Evolutionary conservation across 306 rosid species (phyloP), one percentile per base, ranked within the genome.

Genomic region (Trifolium dubium): DNA sequence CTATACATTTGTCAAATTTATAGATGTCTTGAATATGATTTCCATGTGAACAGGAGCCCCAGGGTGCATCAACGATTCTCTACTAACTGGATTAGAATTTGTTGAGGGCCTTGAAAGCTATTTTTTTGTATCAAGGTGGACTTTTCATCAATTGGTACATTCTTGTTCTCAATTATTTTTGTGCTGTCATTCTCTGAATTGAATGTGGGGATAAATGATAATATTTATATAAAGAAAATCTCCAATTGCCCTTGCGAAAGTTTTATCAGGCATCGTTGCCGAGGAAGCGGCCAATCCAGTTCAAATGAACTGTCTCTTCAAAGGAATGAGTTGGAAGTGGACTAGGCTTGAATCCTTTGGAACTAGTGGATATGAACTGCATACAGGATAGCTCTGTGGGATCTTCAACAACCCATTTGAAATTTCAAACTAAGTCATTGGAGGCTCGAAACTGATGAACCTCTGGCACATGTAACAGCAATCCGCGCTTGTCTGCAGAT

Each of bases 141-240:
- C 89, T 12, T 88, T 93, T 88, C 97, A 93, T 86, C 98, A 93
- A 84, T 90, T 93, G 94, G 98, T 93, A 91, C 74, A 58, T 82
- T 74, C 76, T 77, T 34, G 41, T 23, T 70, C 80, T 69, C 63
- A 43, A 43, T 71, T 80, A 65, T 23, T 58, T 58, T 79, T 40
- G 50, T 72, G 43, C 70, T 41, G 63, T 83, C 47, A 74, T 32
- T 72, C 18, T 31, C 73, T 69, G 44, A 80, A 67, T 61, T 55
- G 17, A 35, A 74, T 39, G 35, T 15, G 37, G 28, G 79, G 55
- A 50, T 32, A 30, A 12, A 30, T 30, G 18, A 59, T 23, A 41
- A 39, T 58, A 49, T 49, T 71, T 61, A 78, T 64, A 46, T 75
- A 18, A 51, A 68, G 82, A 61, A 72, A 39, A 10, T 51, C 11